Percentiles rank a stretch among this genome's conserved stretches.
phyloP scores from a whole-genome alignment of 2,329 filamentous ascomycete genomes.

The Cryphonectria carpinicola region DNA sequence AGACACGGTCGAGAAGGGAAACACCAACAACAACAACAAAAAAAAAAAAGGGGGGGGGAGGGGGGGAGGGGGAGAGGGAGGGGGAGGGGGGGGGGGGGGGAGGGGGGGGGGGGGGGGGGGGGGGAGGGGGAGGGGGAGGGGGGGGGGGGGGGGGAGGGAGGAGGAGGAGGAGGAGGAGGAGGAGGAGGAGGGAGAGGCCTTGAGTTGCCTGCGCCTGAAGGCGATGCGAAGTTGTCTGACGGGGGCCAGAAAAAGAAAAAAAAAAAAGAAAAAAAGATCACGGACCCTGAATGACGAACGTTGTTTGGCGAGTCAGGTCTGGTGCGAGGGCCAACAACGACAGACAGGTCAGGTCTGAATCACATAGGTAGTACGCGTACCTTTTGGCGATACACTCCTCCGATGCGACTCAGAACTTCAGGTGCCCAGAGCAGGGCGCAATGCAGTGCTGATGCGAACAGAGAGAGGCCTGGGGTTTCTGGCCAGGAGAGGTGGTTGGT shows the following conservation, averaged over 20 bases:
- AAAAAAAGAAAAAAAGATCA: not conserved
- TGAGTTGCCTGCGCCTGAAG: not conserved
- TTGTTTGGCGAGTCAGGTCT: not conserved
- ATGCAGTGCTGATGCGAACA: not conserved
- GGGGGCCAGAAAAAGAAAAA: not conserved
- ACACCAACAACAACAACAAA: conserved; percentile 7
- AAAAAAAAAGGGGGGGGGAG: conserved; percentile 2
- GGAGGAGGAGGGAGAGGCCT: no score
- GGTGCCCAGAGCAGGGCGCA: conserved; percentile 9
- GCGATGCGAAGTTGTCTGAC: not conserved
- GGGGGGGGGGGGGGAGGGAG: not conserved
- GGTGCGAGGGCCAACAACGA: not conserved
- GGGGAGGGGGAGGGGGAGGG: not conserved
- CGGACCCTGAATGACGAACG: not conserved
- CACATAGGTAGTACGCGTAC: not conserved
- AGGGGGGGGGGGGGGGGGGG: no score
- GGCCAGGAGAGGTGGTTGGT: conserved; percentile 17
- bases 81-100: not conserved
- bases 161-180: no score
- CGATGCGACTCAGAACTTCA: conserved; percentile 13
- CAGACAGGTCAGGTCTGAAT: not conserved
- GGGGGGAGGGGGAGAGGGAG: conserved; percentile 6
- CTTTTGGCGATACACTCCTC: conserved; percentile 1
- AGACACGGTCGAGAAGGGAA: conserved; percentile 2
- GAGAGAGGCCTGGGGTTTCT: not conserved